Evolutionary conservation across 495 filamentous ascomycete species (phyloP).

Genomic region (Extremus antarcticus): DNA sequence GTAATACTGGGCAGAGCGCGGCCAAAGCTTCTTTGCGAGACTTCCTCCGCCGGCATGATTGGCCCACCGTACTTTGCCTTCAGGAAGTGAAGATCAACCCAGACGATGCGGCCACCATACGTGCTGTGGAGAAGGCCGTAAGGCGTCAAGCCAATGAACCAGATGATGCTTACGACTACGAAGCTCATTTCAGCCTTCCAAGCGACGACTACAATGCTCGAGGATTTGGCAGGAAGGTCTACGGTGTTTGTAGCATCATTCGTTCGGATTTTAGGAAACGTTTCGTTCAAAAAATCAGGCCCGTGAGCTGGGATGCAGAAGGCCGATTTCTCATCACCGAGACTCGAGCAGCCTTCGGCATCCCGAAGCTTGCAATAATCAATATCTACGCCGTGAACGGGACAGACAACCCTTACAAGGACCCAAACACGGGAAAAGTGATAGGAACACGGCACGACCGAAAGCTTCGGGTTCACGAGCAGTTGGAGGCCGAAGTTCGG

Average conservation of each 20-base stretch:
- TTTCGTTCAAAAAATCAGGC: slow-evolving; percentile 16
- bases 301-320: slow-evolving; percentile 41
- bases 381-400: slow-evolving; percentile 47
- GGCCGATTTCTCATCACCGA: slow-evolving; percentile 39
- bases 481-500: slow-evolving; percentile 33
- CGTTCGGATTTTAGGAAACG: slow-evolving; percentile 32
- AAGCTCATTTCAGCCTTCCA: slow-evolving; percentile 35
- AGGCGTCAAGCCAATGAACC: slow-evolving; percentile 12
- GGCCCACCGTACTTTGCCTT: slow-evolving; percentile 38
- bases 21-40: slow-evolving; percentile 29
- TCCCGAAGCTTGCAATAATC: slow-evolving; percentile 29
- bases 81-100: slow-evolving; percentile 44
- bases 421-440: slow-evolving; percentile 30
- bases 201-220: slow-evolving; percentile 38
- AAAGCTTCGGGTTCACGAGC: slow-evolving; percentile 38
- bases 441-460: slow-evolving; percentile 37
- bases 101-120: slow-evolving; percentile 26
- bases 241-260: slow-evolving; percentile 41
- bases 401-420: slow-evolving; percentile 36
- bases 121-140: slow-evolving; percentile 29
- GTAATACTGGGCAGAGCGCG: background rate
- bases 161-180: slow-evolving; percentile 29
- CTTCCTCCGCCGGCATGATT: slow-evolving; percentile 37
- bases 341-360: slow-evolving; percentile 6
- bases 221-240: slow-evolving; percentile 38